Percentiles rank a stretch among this genome's conserved stretches.
phyloP scores from a whole-genome alignment of 108 stramenopile species.

The Phaeodactylum tricornutum region DNA sequence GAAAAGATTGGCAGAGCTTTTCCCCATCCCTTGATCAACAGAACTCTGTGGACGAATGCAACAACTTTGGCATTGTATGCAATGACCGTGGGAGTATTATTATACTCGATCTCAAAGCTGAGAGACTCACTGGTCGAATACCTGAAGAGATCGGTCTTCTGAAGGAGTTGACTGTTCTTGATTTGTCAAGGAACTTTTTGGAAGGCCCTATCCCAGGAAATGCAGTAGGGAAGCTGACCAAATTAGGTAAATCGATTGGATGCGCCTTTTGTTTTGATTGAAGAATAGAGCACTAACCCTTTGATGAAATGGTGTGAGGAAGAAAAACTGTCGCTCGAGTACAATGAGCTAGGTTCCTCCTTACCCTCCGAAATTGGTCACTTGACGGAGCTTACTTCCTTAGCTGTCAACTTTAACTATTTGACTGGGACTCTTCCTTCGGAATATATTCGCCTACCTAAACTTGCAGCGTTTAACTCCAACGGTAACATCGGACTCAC shows the following conservation, averaged over 20 bases:
- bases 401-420: slow-evolving; percentile 26
- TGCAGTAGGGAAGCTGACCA: neutral
- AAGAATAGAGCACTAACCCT: neutral
- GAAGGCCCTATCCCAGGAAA: neutral
- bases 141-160: neutral
- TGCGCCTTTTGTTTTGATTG: neutral
- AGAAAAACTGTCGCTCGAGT: too few species aligned
- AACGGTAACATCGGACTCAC: too few species aligned
- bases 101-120: neutral
- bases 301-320: too few species aligned
- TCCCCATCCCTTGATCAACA: neutral
- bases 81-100: slow-evolving; percentile 1
- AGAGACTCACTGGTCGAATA: neutral
- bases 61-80: neutral
- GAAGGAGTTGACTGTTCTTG: neutral
- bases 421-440: slow-evolving; percentile 27
- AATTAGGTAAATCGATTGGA: slow-evolving; percentile 2
- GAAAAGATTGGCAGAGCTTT: neutral
- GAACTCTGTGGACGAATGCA: neutral
- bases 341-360: too few species aligned
- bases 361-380: slow-evolving; percentile 12
- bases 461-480: too few species aligned
- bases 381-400: too few species aligned
- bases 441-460: too few species aligned
- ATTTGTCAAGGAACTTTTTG: neutral